phyloP scores from a whole-genome alignment of 192 early-diverging fungal genomes.

The Fimicolochytrium jonesii region DNA sequence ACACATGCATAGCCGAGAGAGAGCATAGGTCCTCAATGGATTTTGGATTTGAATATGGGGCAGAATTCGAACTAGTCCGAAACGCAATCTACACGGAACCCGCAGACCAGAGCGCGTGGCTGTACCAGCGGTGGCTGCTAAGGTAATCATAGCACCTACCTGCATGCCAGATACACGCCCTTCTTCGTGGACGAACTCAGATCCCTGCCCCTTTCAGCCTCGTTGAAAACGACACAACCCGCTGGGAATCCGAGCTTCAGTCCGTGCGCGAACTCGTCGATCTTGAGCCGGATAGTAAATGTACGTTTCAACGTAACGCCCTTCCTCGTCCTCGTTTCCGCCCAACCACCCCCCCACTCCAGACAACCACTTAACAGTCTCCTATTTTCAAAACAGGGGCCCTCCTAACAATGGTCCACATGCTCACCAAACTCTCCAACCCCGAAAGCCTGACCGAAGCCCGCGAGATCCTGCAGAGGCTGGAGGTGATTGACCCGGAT shows the following conservation, averaged over 20 bases:
- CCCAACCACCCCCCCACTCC: background rate
- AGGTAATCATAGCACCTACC: no score
- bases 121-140: constrained; percentile 93
- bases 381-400: constrained; percentile 51
- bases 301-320: constrained; percentile 37
- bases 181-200: background rate
- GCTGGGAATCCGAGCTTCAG: constrained; percentile 54
- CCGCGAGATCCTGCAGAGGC: constrained; percentile 41
- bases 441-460: constrained; percentile 31
- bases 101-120: constrained; percentile 94
- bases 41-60: no score
- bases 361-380: background rate
- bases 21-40: no score
- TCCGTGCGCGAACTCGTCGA: constrained; percentile 66
- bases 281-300: constrained; percentile 79
- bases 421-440: constrained; percentile 41
- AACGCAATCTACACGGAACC: constrained; percentile 96
- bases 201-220: background rate
- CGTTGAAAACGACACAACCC: background rate
- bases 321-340: background rate
- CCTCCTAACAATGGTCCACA: constrained; percentile 54
- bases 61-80: constrained; percentile 79
- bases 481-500: constrained; percentile 43
- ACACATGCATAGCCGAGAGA: no score
- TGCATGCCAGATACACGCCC: no score